Percentiles rank a stretch among this genome's conserved stretches.
phyloP scores from a whole-genome alignment of 495 filamentous ascomycete species.

The Tirmania nivea region DNA sequence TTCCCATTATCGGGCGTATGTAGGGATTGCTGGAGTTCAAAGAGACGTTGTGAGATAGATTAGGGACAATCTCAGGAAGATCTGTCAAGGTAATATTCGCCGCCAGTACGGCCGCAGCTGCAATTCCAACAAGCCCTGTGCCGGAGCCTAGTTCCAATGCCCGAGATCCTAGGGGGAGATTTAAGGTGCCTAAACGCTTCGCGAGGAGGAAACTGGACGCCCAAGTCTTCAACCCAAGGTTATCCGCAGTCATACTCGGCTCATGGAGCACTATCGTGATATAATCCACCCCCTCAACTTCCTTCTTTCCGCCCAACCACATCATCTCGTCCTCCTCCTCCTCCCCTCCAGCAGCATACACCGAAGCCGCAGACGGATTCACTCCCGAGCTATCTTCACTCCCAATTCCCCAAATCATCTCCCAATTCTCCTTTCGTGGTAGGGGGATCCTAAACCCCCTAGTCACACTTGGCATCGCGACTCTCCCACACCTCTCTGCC shows the following conservation, averaged over 20 bases:
- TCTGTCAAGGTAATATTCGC: conserved; percentile 38
- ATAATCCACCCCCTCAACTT: conserved; percentile 10
- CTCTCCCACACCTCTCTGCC: conserved; percentile 62
- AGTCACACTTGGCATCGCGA: conserved; percentile 57
- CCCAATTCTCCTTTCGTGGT: background rate
- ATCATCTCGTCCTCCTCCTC: background rate
- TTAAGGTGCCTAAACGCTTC: conserved; percentile 33
- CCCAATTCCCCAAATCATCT: conserved; percentile 13
- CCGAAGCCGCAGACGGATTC: background rate
- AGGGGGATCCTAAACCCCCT: conserved; percentile 48
- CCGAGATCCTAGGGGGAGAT: conserved; percentile 1
- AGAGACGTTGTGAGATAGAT: conserved; percentile 38
- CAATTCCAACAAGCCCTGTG: conserved; percentile 39
- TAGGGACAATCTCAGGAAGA: conserved; percentile 44
- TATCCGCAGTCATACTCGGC: conserved; percentile 65
- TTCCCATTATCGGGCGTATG: conserved; percentile 5
- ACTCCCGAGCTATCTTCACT: background rate
- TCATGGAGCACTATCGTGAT: conserved; percentile 45
- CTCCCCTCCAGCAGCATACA: background rate
- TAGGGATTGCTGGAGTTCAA: conserved; percentile 27
- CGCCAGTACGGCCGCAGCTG: conserved; percentile 22
- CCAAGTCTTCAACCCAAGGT: conserved; percentile 86
- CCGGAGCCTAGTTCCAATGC: conserved; percentile 43
- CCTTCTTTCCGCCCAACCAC: background rate
- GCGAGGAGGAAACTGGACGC: conserved; percentile 70